phyloP scores from a whole-genome alignment of 2,329 filamentous ascomycete genomes.

The Clarireedia monteithiana region DNA sequence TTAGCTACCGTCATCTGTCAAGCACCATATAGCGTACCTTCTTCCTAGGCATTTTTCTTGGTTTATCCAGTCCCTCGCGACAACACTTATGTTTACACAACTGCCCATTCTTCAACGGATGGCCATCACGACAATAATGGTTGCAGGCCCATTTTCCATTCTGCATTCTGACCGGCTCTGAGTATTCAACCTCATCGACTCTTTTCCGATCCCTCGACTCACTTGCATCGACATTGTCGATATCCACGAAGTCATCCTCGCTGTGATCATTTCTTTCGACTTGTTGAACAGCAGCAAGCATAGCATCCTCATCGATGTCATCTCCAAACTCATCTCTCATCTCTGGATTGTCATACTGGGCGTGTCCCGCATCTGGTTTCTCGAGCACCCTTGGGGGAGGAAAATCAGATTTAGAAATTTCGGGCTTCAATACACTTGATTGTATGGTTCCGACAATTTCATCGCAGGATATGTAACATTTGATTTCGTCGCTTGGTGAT shows the following conservation, averaged over 20 bases:
- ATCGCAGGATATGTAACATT: constrained; percentile 73
- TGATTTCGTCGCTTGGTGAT: constrained; percentile 48
- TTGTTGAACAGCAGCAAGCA: constrained; percentile 31
- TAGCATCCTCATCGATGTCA: constrained; percentile 36
- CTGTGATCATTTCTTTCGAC: constrained; percentile 20
- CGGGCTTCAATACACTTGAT: constrained; percentile 19
- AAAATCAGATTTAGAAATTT: constrained; percentile 31
- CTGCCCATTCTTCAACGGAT: constrained; percentile 32
- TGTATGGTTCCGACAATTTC: constrained; percentile 59
- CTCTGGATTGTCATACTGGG: not conserved
- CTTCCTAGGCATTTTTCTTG: constrained; percentile 25
- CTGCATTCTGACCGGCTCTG: constrained; percentile 43
- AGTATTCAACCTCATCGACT: not conserved
- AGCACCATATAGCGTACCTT: not conserved
- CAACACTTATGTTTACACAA: constrained; percentile 67
- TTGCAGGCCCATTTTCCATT: constrained; percentile 72
- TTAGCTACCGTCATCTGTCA: too few species aligned
- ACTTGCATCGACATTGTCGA: constrained; percentile 33
- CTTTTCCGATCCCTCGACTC: constrained; percentile 1
- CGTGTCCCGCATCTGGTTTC: not conserved
- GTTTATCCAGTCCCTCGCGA: constrained; percentile 60
- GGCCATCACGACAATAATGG: constrained; percentile 49
- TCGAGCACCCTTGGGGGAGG: constrained; percentile 8
- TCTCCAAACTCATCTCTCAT: constrained; percentile 24
- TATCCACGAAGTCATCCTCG: constrained; percentile 45